Evolutionary conservation across 805 yeast species (phyloP).

Genomic region (Cyberlindnera sargentensis): DNA sequence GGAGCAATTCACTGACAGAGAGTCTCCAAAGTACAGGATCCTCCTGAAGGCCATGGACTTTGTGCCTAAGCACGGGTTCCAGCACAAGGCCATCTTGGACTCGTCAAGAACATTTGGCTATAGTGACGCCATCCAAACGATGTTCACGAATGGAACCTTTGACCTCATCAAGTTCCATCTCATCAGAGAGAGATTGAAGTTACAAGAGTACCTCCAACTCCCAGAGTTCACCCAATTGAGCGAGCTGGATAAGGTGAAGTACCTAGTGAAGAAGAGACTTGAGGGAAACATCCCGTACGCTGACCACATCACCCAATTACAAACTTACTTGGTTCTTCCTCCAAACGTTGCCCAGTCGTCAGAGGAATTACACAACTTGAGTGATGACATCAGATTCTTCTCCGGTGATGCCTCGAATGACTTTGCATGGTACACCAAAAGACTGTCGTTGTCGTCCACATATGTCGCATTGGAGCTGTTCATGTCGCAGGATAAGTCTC

Average conservation of each 20-base stretch:
- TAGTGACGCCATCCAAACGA: constrained; percentile 42
- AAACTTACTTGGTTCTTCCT: constrained; percentile 61
- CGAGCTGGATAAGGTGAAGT: constrained; percentile 37
- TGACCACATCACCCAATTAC: constrained; percentile 27
- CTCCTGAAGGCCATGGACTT: constrained; percentile 28
- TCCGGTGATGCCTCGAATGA: constrained; percentile 78
- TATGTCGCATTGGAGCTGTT: constrained; percentile 73
- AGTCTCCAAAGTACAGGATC: constrained; percentile 35
- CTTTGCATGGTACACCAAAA: constrained; percentile 88
- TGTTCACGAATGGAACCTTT: constrained; percentile 36
- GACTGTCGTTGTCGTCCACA: constrained; percentile 61
- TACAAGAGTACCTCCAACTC: constrained; percentile 29
- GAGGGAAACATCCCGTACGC: constrained; percentile 35
- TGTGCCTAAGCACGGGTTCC: constrained; percentile 50
- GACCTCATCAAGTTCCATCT: constrained; percentile 53
- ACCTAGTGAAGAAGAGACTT: constrained; percentile 40
- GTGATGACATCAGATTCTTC: constrained; percentile 77
- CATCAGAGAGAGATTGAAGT: constrained; percentile 37
- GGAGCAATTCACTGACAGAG: constrained; percentile 13
- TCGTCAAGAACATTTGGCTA: constrained; percentile 43
- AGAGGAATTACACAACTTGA: constrained; percentile 62
- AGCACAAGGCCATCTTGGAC: constrained; percentile 37
- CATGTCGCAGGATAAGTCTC: constrained; percentile 69
- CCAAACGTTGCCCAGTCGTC: constrained; percentile 49
- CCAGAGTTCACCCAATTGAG: constrained; percentile 24